Base-by-base conservation (phyloP, 176 grass and related monocot genomes). In the Avena atlantica region DNA sequence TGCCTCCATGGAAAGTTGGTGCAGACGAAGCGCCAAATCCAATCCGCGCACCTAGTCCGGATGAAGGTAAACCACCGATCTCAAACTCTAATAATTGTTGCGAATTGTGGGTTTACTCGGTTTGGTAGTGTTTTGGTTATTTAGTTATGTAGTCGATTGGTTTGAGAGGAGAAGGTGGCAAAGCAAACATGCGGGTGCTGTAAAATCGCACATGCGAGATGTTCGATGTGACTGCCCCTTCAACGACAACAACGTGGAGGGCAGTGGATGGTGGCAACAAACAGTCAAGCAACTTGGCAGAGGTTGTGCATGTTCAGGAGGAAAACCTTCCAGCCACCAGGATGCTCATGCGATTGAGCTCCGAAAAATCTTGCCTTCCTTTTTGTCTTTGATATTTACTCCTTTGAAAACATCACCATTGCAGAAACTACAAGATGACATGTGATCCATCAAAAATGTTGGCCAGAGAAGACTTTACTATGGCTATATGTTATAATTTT, bases 1-100 rank as follows among this genome's bases (percentile, higher is more conserved):
- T 12, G 84, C 3, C 51, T 15, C 51, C 51, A 53, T 53, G 51
- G 78, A 76, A 97, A 86, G 60, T 64, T 97, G 78, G 85, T 29
- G 64, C 87, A 95, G 79, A n/a, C 89, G 29, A 87, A 78, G 83
- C 92, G 83, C 82, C 85, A 97, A 88, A 90, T 97, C 81, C 80
- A 93, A 48, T 85, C 87, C 37, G 67, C 85, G 49, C 88, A 91
- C 83, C 85, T 95, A 70, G 57, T 76, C 66, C 79, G 73, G 55
- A 90, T 95, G 69, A 91, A 89, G 86, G 95, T 91, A 88, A 58
- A 79, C 53, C 44, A 37, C 31, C 48, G 40, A 56, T 82, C 31
- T 80, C 19, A 13, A 53, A 75, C 45, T 31, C 24, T 71, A 34
- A 24, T 83, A 87, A 79, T 77, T 56, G 37, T 8, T 52, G 24